Conservation (phyloP, 805 yeast genomes). For the Kregervanrija delftensis region DNA sequence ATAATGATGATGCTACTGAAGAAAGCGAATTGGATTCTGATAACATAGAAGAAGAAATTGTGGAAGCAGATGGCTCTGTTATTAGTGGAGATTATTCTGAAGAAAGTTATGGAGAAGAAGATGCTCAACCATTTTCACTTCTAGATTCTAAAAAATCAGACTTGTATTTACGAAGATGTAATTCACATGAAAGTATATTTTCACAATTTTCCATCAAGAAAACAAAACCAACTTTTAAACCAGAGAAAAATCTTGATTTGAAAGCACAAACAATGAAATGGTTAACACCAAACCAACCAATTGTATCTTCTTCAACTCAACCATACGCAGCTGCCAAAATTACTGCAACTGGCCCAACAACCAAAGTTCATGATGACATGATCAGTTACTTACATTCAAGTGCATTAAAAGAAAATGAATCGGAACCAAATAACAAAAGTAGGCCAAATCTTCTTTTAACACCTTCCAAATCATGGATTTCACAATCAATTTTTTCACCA, state of each 20-base stretch:
- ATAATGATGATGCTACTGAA: constrained; percentile 2
- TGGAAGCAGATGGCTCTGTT: background rate
- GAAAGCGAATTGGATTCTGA: background rate
- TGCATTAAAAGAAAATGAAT: constrained; percentile 1
- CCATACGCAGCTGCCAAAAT: background rate
- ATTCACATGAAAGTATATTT: constrained; percentile 27
- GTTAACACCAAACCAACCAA: constrained; percentile 22
- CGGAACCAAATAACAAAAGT: constrained; percentile 1
- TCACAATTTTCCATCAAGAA: constrained; percentile 5
- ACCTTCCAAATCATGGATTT: background rate
- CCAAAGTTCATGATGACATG: constrained; percentile 11
- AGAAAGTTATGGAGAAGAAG: constrained; percentile 20
- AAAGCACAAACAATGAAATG: constrained; percentile 27
- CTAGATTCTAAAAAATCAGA: constrained; percentile 6
- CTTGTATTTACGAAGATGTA: constrained; percentile 11
- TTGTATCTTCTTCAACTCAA: constrained; percentile 11
- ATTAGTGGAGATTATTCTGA: constrained; percentile 10
- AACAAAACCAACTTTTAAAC: background rate
- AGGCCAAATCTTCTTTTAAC: constrained; percentile 1
- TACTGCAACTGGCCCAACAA: background rate
- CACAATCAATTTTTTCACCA: background rate
- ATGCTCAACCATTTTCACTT: constrained; percentile 16
- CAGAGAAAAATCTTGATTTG: constrained; percentile 12
- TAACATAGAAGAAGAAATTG: background rate
- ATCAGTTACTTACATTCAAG: constrained; percentile 9